Evolutionary conservation across 768 basidiomycete species (phyloP), one percentile per base, ranked within the genome.

Genomic region (Kwoniella shandongensis): DNA sequence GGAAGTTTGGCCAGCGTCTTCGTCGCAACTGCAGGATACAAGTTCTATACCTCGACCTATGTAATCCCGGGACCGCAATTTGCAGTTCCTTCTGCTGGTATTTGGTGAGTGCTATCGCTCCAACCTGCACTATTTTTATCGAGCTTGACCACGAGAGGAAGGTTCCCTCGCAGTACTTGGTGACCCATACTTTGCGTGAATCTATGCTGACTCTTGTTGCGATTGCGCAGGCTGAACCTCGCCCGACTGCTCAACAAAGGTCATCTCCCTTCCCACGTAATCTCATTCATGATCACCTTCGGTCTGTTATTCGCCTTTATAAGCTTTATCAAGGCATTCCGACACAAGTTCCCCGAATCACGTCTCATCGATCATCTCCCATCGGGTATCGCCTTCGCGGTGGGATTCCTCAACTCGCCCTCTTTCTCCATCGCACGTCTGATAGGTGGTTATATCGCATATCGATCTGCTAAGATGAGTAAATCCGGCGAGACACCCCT

Each of bases 331-430:
- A 96, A 93, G 76, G 80, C 84, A 2, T 80, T 84, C 54, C 59
- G 30, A n/a, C 29, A 36, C 11, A 48, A 49, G 20, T 54, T 59
- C 30, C 54, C 63, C 0, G 1, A 41, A 0, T 62, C 54, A 11
- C 44, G 27, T 12, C 26, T 61, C 17, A 59, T 74, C 47, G 83
- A 82, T 48, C 90, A 87, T 85, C 85, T 93, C 35, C 91, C 91
- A 4, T 93, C 90, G 0, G 92, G 92, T 22, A 85, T 97, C 36
- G 92, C 91, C 1, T 97, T 97, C 71, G 91, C 91, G 4, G 89
- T 96, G 56, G 91, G 94, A 0, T 96, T 98, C 76, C 80, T 98
- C 69, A 98, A 98, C 71, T 91, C 92, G 0, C 94, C 94, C 2
- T 88, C 88, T 3, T 98, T 97, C 79, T 89, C 91, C 5, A 82